Evolutionary conservation across 805 yeast species (phyloP).

Genomic region (Wickerhamomyces silvicola): DNA sequence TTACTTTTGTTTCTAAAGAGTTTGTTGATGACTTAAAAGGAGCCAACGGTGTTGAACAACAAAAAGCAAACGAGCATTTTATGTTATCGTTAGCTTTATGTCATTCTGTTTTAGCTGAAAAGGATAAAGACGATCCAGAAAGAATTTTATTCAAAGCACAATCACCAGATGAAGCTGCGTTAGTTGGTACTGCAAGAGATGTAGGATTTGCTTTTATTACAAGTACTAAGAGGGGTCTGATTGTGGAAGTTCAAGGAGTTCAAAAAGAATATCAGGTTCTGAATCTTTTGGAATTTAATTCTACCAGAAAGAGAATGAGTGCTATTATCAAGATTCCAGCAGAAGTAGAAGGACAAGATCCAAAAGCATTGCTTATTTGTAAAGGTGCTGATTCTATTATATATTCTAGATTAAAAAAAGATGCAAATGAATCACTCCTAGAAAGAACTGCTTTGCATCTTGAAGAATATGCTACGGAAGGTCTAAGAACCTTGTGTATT

Average conservation of each 20-base stretch:
- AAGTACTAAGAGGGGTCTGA: slow-evolving; percentile 60
- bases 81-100: slow-evolving; percentile 73
- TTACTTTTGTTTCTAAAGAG: slow-evolving; percentile 64
- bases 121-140: slow-evolving; percentile 51
- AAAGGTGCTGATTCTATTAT: slow-evolving; percentile 85
- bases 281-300: slow-evolving; percentile 70
- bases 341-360: slow-evolving; percentile 36
- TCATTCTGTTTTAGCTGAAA: slow-evolving; percentile 71
- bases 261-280: slow-evolving; percentile 65
- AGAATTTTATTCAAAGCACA: slow-evolving; percentile 62
- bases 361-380: slow-evolving; percentile 61
- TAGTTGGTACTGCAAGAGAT: slow-evolving; percentile 76
- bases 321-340: slow-evolving; percentile 67
- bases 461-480: slow-evolving; percentile 77
- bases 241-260: slow-evolving; percentile 64
- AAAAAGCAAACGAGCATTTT: slow-evolving; percentile 60
- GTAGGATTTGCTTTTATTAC: slow-evolving; percentile 63
- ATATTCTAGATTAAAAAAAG: slow-evolving; percentile 53
- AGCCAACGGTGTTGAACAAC: slow-evolving; percentile 43
- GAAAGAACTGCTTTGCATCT: slow-evolving; percentile 64
- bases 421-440: slow-evolving; percentile 40
- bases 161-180: slow-evolving; percentile 84
- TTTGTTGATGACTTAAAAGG: slow-evolving; percentile 60
- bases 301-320: slow-evolving; percentile 86
- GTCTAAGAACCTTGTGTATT: slow-evolving; percentile 74